These are phyloP conservation scores for Trichoderma oligosporum DNA, from an alignment of 2,329 filamentous ascomycete genomes.

Conservation along the genomic window DNA sequence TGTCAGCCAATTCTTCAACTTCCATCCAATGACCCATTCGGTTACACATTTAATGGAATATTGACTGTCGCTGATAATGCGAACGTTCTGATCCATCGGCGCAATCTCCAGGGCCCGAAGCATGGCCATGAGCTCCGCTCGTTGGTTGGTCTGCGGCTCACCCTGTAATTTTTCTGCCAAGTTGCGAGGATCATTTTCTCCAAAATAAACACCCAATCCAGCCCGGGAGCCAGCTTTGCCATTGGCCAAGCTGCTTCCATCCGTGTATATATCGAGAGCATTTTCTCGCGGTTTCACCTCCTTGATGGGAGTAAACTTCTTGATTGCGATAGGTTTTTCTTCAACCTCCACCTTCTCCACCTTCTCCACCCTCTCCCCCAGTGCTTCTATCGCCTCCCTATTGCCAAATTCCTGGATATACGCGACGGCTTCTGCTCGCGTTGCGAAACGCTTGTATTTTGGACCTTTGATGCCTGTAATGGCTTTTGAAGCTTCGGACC, in stretches of 20 bases:
- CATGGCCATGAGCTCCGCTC: slow-evolving; percentile 90
- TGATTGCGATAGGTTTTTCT: slow-evolving; percentile 21
- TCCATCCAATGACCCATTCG: slow-evolving; percentile 77
- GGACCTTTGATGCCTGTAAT: slow-evolving; percentile 69
- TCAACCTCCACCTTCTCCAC: not conserved
- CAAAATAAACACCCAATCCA: slow-evolving; percentile 64
- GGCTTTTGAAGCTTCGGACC: slow-evolving; percentile 68
- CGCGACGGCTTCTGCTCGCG: slow-evolving; percentile 67
- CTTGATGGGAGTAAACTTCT: slow-evolving; percentile 28
- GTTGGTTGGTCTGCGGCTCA: slow-evolving; percentile 82
- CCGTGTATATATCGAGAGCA: slow-evolving; percentile 52
- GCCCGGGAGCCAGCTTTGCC: slow-evolving; percentile 53
- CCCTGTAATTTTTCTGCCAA: slow-evolving; percentile 74
- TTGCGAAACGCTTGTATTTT: slow-evolving; percentile 66
- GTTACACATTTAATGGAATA: slow-evolving; percentile 90
- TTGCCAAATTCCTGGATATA: slow-evolving; percentile 60
- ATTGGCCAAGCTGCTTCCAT: slow-evolving; percentile 59
- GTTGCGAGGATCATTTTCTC: slow-evolving; percentile 53
- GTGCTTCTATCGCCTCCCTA: slow-evolving; percentile 40
- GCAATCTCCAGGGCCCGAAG: slow-evolving; percentile 75
- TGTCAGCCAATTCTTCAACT: slow-evolving; percentile 73
- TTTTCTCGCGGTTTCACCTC: slow-evolving; percentile 21
- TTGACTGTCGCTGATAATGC: slow-evolving; percentile 83
- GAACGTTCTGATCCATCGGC: slow-evolving; percentile 62
- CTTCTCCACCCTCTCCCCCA: slow-evolving; percentile 33